Evolutionary conservation across 257 asterid species (phyloP), one percentile per base, ranked within the genome.

Genomic region (Salvia hispanica): DNA sequence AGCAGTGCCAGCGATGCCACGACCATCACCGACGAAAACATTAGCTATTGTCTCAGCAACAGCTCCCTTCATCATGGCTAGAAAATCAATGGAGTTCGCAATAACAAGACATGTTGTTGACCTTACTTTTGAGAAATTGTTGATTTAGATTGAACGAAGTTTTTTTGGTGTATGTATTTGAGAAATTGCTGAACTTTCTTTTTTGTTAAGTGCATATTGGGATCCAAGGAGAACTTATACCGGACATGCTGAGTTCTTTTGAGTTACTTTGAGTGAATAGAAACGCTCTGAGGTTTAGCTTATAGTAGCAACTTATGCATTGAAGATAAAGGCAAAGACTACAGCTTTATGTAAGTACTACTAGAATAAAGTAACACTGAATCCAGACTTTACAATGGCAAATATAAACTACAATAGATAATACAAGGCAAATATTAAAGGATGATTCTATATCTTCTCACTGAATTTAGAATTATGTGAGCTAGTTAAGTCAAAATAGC

Each of bases 1-100:
- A 73, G 84, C 33, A 87, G 87, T 81, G 75, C 70, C 62, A 85
- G 94, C 55, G 90, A 84, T 9, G 85, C 91, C 50, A 84, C 91
- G 70, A 83, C 86, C 36, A 73, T 81, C 64, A 73, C 88, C 0
- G 85, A 83, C 67, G 84, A 72, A 67, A 76, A 76, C 53, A 34
- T 74, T 44, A 68, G 78, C 77, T 25, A 64, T 40, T 72, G 72
- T 75, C 50, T 63, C 15, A 2, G 67, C 16, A 46, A 44, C 16
- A 42, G 39, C 61, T 61, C 58, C 51, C 25, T 67, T 36, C 65
- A 28, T 25, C 42, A 48, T 6, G 31, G 62, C 18, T 62, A 57
- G 55, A 44, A 1, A 25, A 34, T 13, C 14, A 15, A 5, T 33
- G 50, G 42, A 31, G 44, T 53, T 31, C 58, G 58, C 31, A 14